Percentiles rank a stretch among this genome's conserved stretches.
Conservation (phyloP, 768 basidiomycete genomes). For the Psilocybe cyanescens region DNA sequence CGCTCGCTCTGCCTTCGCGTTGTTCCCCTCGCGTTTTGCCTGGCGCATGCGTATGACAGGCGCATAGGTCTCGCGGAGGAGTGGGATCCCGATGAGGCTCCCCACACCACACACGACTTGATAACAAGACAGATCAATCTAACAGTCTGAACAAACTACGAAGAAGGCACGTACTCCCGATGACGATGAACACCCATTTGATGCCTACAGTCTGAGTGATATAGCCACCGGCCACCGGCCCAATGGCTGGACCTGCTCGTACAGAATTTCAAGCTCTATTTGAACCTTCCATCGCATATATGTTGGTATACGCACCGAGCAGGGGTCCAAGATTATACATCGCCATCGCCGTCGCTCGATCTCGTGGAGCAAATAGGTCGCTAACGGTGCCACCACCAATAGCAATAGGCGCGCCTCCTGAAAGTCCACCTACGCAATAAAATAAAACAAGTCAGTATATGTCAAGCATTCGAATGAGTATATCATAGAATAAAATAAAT, state of each 20-base stretch:
- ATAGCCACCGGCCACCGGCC: conserved; percentile 70
- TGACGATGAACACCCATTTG: conserved; percentile 62
- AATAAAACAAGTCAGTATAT: neutral
- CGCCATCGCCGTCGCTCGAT: conserved; percentile 67
- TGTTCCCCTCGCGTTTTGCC: conserved; percentile 41
- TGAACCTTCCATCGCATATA: too few species aligned
- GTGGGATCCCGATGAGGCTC: conserved; percentile 54
- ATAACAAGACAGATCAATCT: neutral
- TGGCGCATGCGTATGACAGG: conserved; percentile 63
- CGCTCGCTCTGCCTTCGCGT: conserved; percentile 41
- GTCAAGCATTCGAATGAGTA: neutral
- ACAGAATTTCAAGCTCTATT: neutral
- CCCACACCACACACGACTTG: conserved; percentile 46
- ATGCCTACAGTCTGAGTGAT: conserved; percentile 61
- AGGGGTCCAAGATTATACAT: conserved; percentile 68
- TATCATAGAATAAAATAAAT: neutral
- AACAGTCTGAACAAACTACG: neutral
- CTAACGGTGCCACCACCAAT: conserved; percentile 67
- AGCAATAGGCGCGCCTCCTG: conserved; percentile 67
- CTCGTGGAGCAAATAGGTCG: conserved; percentile 66
- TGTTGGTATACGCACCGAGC: conserved; percentile 41
- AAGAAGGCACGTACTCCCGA: conserved; percentile 35
- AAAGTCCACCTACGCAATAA: conserved; percentile 57
- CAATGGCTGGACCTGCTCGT: conserved; percentile 45
- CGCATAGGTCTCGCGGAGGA: conserved; percentile 75